These are phyloP conservation scores for Melanogaster broomeanus DNA, from an alignment of 768 basidiomycete species.

Conservation along the genomic window DNA sequence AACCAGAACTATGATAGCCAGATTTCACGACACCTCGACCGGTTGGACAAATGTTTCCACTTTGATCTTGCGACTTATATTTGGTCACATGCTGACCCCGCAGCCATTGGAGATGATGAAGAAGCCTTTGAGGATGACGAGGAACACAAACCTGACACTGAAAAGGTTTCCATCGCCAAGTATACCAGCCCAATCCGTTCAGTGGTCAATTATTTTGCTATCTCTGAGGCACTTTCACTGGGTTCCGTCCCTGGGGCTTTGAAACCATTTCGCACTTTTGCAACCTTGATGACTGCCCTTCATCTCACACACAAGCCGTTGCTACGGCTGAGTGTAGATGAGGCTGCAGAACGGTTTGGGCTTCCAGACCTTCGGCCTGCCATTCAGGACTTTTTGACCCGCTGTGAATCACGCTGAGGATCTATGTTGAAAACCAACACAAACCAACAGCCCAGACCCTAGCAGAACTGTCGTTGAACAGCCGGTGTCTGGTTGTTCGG, in stretches of 20 bases:
- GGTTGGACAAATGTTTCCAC: not conserved
- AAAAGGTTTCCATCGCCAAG: not conserved
- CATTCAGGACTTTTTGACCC: not conserved
- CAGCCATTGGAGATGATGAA: not conserved
- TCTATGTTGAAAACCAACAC: too few relatives aligned
- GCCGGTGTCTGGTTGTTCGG: too few relatives aligned
- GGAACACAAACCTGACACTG: not conserved
- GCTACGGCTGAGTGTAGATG: not conserved
- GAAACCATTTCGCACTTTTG: constrained; percentile 1
- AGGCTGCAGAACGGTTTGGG: not conserved
- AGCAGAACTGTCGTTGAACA: too few relatives aligned
- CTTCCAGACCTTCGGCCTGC: constrained; percentile 1
- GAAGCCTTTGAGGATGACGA: not conserved
- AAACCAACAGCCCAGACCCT: too few relatives aligned
- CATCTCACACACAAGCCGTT: constrained; percentile 6
- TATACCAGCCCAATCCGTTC: not conserved
- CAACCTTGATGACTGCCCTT: not conserved
- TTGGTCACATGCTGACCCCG: too few relatives aligned
- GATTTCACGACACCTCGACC: not conserved
- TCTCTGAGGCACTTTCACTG: not conserved
- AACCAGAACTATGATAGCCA: constrained; percentile 1
- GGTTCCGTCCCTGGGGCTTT: not conserved
- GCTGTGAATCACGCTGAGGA: too few relatives aligned
- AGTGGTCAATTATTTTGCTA: constrained; percentile 1
- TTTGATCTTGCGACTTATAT: not conserved